These are phyloP conservation scores for Daucus carota DNA, from an alignment of 129 eudicot species.

Conservation along the genomic window DH1_v3.0 NC_030383.2:45392001-45392500, in stretches of 20 bases:
- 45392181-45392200: slow-evolving; percentile 57
- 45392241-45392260: slow-evolving; percentile 55
- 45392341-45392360: slow-evolving; percentile 42
- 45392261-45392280: slow-evolving; percentile 59
- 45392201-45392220: slow-evolving; percentile 58
- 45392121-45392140: slow-evolving; percentile 75
- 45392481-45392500: slow-evolving; percentile 40
- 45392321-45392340: slow-evolving; percentile 32
- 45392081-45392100: slow-evolving; percentile 50
- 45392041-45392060: slow-evolving; percentile 92
- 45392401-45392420: slow-evolving; percentile 43
- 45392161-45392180: slow-evolving; percentile 86
- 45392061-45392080: slow-evolving; percentile 67
- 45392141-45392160: slow-evolving; percentile 75
- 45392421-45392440: slow-evolving; percentile 41
- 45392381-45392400: slow-evolving; percentile 27
- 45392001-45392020: slow-evolving; percentile 84
- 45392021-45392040: slow-evolving; percentile 64
- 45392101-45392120: slow-evolving; percentile 86
- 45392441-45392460: slow-evolving; percentile 29
- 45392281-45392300: slow-evolving; percentile 44
- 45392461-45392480: slow-evolving; percentile 43
- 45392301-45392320: slow-evolving; percentile 17
- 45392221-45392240: slow-evolving; percentile 52
- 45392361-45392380: slow-evolving; percentile 35